A percentile compares a stretch with the other conserved stretches of the same genome.
These are phyloP conservation scores for Voacanga thouarsii DNA, from an alignment of 257 asterid species.

Conservation along the genomic window DNA sequence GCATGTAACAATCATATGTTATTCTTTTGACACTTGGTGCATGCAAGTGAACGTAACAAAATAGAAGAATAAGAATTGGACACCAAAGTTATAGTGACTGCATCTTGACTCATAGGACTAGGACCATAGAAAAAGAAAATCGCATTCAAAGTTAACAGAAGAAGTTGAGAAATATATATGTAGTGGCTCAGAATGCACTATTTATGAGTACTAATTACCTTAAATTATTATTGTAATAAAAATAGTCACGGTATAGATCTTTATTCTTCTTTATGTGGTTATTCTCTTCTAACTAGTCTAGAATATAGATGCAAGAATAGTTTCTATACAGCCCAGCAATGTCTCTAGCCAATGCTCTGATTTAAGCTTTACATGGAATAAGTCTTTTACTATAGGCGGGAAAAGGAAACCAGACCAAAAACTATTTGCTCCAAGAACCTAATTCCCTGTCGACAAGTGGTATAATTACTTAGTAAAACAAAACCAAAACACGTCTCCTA, in stretches of 20 bases:
- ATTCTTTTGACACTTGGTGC: too few species aligned
- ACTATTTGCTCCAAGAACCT: neutral
- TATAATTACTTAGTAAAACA: neutral
- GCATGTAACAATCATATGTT: too few species aligned
- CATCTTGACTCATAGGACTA: neutral
- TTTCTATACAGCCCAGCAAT: neutral
- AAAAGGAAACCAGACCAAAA: neutral
- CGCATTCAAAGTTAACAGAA: too few species aligned
- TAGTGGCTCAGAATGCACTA: neutral
- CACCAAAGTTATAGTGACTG: too few species aligned
- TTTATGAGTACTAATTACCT: neutral
- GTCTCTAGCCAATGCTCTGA: neutral
- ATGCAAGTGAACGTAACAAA: too few species aligned
- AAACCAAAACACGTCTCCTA: neutral
- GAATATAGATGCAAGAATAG: neutral
- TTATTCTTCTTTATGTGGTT: neutral
- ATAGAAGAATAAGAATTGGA: too few species aligned
- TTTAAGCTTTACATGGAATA: neutral
- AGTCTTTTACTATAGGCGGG: neutral
- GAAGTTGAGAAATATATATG: too few species aligned
- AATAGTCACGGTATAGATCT: neutral
- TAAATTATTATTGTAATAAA: neutral
- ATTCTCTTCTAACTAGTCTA: neutral
- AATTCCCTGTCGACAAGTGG: slow-evolving; percentile 2
- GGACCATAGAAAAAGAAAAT: neutral